Evolutionary conservation across 495 filamentous ascomycete species (phyloP).

Genomic region (Aspergillus heteromorphus): DNA sequence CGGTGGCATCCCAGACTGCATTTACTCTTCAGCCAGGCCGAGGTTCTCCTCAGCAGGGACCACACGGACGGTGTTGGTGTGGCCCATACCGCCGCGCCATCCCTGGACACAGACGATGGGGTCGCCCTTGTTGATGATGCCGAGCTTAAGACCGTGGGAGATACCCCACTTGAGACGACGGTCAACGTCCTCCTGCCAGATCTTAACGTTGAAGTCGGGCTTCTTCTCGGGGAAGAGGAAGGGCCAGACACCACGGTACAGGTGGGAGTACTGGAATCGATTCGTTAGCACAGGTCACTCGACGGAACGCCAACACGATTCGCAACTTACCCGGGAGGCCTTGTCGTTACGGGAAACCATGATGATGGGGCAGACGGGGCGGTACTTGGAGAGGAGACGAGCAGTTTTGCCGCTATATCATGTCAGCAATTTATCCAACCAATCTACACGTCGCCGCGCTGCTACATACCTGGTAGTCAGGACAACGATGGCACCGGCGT

Average conservation of each 20-base stretch:
- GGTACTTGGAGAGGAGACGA: constrained; percentile 93
- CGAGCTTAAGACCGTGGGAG: constrained; percentile 72
- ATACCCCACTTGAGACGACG: constrained; percentile 94
- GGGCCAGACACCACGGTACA: constrained; percentile 97
- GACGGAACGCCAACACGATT: background rate
- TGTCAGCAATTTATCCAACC: constrained; percentile 20
- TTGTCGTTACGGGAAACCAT: constrained; percentile 88
- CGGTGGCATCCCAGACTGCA: constrained; percentile 5
- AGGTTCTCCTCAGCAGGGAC: constrained; percentile 64
- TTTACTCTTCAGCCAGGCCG: constrained; percentile 42
- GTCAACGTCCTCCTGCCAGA: constrained; percentile 98
- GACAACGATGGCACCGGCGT: constrained; percentile 90
- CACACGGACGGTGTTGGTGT: constrained; percentile 89
- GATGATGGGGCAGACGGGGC: constrained; percentile 96
- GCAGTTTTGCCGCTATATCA: constrained; percentile 73
- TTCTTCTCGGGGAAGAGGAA: constrained; percentile 90
- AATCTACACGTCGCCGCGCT: background rate
- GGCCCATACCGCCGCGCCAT: constrained; percentile 95
- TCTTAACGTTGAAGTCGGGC: constrained; percentile 83
- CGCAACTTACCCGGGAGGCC: constrained; percentile 61
- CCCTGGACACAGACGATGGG: constrained; percentile 93
- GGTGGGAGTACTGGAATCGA: constrained; percentile 64
- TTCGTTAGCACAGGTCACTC: constrained; percentile 11
- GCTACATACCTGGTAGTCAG: constrained; percentile 74
- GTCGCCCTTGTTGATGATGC: constrained; percentile 75